Evolutionary conservation across 1,284 basidiomycete genomes (phyloP), one percentile per base, ranked within the genome.

Genomic region (Ceratobasidium sp.): DNA sequence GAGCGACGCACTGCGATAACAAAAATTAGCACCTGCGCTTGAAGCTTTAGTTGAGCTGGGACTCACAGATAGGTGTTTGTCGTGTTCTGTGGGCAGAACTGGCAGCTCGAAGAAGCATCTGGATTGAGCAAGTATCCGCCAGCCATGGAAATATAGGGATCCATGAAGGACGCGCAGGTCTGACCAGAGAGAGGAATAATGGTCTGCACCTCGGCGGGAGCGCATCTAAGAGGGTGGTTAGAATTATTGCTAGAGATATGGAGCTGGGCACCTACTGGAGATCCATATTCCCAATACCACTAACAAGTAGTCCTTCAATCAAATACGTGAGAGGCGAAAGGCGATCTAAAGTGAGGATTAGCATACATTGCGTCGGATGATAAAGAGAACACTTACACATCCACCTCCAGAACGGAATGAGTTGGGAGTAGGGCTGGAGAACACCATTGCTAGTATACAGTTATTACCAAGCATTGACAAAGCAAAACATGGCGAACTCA

Each of bases 71-170:
- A 58, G 17, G 67, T 69, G 77, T 86, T 92, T 74, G 87, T 85
- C 75, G 91, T 38, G 38, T 40, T 54, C 35, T 54, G 62, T 2
- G 62, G 49, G 38, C 62, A 94, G 76, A 93, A 94, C 15, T 83
- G 82, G 77, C 93, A 94, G 3, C 74, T 75, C 1, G 76, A 62
- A 0, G 86, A 89, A 8, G 83, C 90, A 60, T 82, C 79, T 0
- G 85, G 84, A 77, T 96, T 91, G 72, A 90, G 82, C 45, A 97
- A 78, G 79, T 97, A 97, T 0, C 93, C 95, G 2, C 88, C 88
- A 73, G 85, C 84, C 3, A 78, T 79, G 1, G 74, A 73, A 8
- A 89, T 86, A 75, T 92, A 94, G 45, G 84, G 82, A 40, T 82
- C 79, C 0, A 89, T 92, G 86, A 88, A 96, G 1, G 84, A 72